phyloP scores from a whole-genome alignment of 169 alveolate genomes.

The Plasmodium berghei region DNA sequence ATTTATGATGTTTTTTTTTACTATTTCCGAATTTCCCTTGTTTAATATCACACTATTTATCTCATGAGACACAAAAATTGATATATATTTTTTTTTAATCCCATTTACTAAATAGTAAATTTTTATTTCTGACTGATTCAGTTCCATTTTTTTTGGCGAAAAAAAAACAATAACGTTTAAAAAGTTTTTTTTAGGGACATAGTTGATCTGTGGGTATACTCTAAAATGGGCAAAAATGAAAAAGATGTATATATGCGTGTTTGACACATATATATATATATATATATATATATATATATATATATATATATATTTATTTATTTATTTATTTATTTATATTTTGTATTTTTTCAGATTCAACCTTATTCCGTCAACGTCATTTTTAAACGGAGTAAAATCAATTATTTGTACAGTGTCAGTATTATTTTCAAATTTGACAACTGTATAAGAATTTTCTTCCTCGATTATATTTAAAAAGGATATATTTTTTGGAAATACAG shows the following conservation, averaged over 20 bases:
- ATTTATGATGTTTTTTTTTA: slow-evolving; percentile 7
- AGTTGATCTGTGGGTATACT: slow-evolving; percentile 48
- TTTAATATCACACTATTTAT: slow-evolving; percentile 62
- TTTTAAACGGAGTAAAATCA: slow-evolving; percentile 70
- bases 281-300: neutral
- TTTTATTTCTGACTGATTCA: slow-evolving; percentile 52
- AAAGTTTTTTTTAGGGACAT: slow-evolving; percentile 61
- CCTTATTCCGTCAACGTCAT: slow-evolving; percentile 50
- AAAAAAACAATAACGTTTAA: slow-evolving; percentile 67
- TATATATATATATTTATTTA: neutral
- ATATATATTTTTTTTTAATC: slow-evolving; percentile 50
- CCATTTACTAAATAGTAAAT: slow-evolving; percentile 72
- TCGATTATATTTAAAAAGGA: slow-evolving; percentile 57
- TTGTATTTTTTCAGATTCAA: neutral
- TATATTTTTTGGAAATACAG: slow-evolving; percentile 43
- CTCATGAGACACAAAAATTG: slow-evolving; percentile 71
- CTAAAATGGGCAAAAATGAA: slow-evolving; percentile 7
- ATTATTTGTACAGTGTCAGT: slow-evolving; percentile 55
- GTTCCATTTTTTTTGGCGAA: slow-evolving; percentile 47
- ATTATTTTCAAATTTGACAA: slow-evolving; percentile 47
- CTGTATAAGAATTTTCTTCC: slow-evolving; percentile 28
- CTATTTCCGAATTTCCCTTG: slow-evolving; percentile 47
- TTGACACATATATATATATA: neutral
- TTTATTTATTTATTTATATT: slow-evolving; percentile 2
- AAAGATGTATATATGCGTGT: neutral